These are phyloP conservation scores for Mucor indicus DNA, from an alignment of 371 early-diverging fungal genomes.

Conservation along the genomic window DNA sequence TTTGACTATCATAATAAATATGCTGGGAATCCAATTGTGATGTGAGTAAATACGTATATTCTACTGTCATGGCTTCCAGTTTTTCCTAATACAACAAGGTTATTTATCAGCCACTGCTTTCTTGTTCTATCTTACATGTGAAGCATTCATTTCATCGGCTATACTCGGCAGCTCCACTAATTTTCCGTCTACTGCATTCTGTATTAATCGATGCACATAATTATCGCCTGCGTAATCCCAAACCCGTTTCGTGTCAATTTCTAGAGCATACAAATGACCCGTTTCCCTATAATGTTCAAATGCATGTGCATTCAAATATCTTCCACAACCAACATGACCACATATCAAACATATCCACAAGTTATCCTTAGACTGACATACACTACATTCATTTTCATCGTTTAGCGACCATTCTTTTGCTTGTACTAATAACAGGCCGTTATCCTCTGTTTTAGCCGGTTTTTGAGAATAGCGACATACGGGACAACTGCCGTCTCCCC, in stretches of 20 bases:
- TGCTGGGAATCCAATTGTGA: conserved; percentile 89
- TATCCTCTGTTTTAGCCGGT: background rate
- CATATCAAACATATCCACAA: conserved; percentile 97
- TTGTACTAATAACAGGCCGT: background rate
- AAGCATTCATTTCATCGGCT: conserved; percentile 17
- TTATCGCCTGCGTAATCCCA: conserved; percentile 97
- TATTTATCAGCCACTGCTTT: background rate
- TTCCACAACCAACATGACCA: conserved; percentile 83
- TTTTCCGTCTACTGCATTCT: conserved; percentile 86
- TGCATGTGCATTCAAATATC: conserved; percentile 82
- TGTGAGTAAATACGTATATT: conserved; percentile 77
- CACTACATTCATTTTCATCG: conserved; percentile 58
- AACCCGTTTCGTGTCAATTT: conserved; percentile 91
- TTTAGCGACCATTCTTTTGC: conserved; percentile 14
- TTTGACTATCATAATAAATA: conserved; percentile 78
- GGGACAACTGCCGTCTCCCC: conserved; percentile 92
- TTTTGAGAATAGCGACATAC: conserved; percentile 86
- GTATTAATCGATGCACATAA: conserved; percentile 90
- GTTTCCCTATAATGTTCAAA: conserved; percentile 78
- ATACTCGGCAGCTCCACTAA: conserved; percentile 79
- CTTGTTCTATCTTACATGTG: background rate
- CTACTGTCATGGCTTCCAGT: conserved; percentile 71
- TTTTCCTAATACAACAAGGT: conserved; percentile 58
- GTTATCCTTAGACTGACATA: conserved; percentile 65
- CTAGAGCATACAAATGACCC: conserved; percentile 85